Conservation (phyloP, 306 rosid species). For the Sesbania bispinosa region DNA sequence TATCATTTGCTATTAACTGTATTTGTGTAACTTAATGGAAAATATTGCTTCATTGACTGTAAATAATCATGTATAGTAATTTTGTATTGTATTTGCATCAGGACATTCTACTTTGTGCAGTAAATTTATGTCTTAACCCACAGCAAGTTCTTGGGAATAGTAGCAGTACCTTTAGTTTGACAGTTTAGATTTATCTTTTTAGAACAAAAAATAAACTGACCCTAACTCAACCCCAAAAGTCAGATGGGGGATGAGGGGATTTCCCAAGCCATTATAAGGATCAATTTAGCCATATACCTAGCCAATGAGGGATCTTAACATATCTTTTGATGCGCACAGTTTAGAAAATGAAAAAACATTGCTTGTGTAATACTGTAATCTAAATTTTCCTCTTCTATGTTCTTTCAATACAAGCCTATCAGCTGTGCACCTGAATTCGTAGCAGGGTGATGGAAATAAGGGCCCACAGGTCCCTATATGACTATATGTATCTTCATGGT, state of each 20-base stretch:
- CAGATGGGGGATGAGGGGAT: background rate
- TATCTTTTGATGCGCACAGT: background rate
- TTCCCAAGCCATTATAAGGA: background rate
- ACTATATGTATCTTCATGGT: background rate
- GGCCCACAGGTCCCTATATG: background rate
- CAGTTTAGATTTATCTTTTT: too few species aligned
- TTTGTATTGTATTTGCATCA: background rate
- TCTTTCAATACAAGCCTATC: background rate
- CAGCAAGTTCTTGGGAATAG: background rate
- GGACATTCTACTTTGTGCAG: background rate
- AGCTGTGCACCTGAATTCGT: background rate
- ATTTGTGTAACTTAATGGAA: background rate
- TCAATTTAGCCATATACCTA: background rate
- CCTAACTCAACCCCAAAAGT: background rate
- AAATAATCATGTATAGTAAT: background rate
- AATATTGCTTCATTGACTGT: background rate
- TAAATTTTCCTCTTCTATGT: background rate
- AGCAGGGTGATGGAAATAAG: background rate
- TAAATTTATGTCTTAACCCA: background rate
- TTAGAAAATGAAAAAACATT: background rate
- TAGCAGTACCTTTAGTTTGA: background rate
- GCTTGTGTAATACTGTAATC: conserved; percentile 1
- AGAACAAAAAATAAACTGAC: too few species aligned
- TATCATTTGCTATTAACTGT: background rate
- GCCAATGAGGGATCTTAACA: background rate